phyloP scores from a whole-genome alignment of 495 filamentous ascomycete genomes.

The Copromyces sp. region DNA sequence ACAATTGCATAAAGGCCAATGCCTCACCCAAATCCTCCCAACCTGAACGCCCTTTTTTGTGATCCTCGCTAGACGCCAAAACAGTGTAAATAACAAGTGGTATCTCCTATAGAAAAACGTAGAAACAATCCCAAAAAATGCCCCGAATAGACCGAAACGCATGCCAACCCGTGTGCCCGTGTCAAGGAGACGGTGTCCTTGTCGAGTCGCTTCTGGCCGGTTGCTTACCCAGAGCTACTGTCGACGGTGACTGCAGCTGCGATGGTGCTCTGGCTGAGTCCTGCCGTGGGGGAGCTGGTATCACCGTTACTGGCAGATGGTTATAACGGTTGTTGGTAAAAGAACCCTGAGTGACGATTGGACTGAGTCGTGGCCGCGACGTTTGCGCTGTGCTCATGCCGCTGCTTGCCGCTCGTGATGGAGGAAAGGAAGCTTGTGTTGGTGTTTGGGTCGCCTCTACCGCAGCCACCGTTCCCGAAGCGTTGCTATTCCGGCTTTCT shows the following conservation, averaged over 20 bases:
- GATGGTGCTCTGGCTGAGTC: slow-evolving; percentile 19
- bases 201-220: background rate
- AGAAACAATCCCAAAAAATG: background rate
- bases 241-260: background rate
- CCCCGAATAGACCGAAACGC: background rate
- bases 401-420: background rate
- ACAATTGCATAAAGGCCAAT: background rate
- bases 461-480: slow-evolving; percentile 1
- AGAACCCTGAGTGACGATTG: background rate
- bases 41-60: background rate
- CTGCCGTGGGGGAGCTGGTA: slow-evolving; percentile 35
- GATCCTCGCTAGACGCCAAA: background rate
- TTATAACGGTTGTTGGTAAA: background rate
- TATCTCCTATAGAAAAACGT: background rate
- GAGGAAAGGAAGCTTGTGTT: background rate
- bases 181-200: background rate
- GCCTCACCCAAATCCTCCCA: background rate
- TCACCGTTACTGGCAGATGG: slow-evolving; percentile 36
- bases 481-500: slow-evolving; percentile 6
- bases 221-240: background rate
- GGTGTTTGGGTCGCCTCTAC: background rate
- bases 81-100: background rate
- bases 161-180: background rate
- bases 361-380: background rate
- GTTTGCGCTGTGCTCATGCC: background rate